These are phyloP conservation scores for Penicillium coffeae DNA, from an alignment of 495 filamentous ascomycete genomes.

Conservation along the genomic window DNA sequence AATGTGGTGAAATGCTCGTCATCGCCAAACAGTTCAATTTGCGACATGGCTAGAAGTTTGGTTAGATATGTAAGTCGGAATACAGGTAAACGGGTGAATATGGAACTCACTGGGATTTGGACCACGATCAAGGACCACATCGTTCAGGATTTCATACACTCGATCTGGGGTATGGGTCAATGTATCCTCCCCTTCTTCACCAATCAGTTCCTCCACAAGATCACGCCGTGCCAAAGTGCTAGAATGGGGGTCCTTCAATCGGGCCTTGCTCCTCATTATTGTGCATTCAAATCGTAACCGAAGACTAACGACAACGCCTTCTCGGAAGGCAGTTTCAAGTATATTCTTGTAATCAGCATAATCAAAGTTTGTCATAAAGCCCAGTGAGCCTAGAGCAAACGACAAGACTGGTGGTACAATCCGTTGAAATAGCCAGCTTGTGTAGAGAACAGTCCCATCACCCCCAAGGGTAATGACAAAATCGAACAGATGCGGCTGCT, in stretches of 20 bases:
- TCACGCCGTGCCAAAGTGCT: conserved; percentile 45
- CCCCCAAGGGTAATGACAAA: conserved; percentile 94
- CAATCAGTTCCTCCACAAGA: conserved; percentile 86
- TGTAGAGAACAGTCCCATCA: conserved; percentile 92
- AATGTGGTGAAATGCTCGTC: conserved; percentile 90
- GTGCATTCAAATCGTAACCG: conserved; percentile 90
- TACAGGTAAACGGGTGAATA: not conserved
- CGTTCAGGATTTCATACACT: conserved; percentile 87
- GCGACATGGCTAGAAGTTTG: conserved; percentile 65
- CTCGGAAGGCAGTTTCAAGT: conserved; percentile 66
- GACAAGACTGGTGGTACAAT: conserved; percentile 91
- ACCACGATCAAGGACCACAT: conserved; percentile 84
- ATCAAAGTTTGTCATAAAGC: conserved; percentile 95
- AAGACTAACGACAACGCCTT: conserved; percentile 86
- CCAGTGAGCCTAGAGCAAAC: conserved; percentile 86
- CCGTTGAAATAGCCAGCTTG: conserved; percentile 95
- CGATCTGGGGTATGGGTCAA: conserved; percentile 76
- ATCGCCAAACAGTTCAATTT: conserved; percentile 88
- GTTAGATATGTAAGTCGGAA: not conserved
- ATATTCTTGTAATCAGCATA: conserved; percentile 69
- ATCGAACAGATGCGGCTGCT: conserved; percentile 83
- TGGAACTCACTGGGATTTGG: conserved; percentile 75
- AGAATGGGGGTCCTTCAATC: conserved; percentile 19
- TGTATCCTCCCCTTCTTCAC: conserved; percentile 74
- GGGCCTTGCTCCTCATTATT: conserved; percentile 75